Evolutionary conservation across 1,139 yeast genomes (phyloP).

Genomic region (Taphrina wiesneri): DNA sequence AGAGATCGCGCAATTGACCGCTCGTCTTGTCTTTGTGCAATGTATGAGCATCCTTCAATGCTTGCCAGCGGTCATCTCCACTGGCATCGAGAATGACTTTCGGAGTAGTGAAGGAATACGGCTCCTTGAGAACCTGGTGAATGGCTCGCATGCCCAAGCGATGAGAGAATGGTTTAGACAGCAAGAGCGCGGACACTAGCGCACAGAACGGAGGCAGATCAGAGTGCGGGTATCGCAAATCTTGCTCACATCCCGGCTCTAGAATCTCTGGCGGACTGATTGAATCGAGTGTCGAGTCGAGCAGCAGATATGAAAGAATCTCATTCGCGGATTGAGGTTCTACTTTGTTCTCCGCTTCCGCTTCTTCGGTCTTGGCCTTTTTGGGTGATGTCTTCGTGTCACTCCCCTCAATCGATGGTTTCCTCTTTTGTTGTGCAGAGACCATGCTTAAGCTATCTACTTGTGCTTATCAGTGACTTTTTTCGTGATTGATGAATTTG

Average conservation of each 20-base stretch:
- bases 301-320: constrained; percentile 1
- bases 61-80: constrained; percentile 13
- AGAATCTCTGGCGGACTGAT: constrained; percentile 17
- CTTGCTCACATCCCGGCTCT: constrained; percentile 6
- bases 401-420: background rate
- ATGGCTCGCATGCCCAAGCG: constrained; percentile 12
- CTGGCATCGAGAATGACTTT: background rate
- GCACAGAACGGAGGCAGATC: constrained; percentile 12
- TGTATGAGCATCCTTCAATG: constrained; percentile 13
- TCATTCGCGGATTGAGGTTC: background rate
- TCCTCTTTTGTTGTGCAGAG: background rate
- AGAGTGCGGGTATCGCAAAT: constrained; percentile 19
- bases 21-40: constrained; percentile 12
- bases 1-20: constrained; percentile 8
- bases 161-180: constrained; percentile 22
- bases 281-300: constrained; percentile 18
- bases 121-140: constrained; percentile 1
- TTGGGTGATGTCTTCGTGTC: background rate
- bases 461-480: too few relatives aligned
- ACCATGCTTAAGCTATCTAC: too few relatives aligned
- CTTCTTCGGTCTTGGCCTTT: background rate
- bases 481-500: too few relatives aligned
- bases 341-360: background rate
- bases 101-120: constrained; percentile 9
- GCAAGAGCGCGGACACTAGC: constrained; percentile 6